phyloP scores from a whole-genome alignment of 306 rosid species.

The Fagus sylvatica region DNA sequence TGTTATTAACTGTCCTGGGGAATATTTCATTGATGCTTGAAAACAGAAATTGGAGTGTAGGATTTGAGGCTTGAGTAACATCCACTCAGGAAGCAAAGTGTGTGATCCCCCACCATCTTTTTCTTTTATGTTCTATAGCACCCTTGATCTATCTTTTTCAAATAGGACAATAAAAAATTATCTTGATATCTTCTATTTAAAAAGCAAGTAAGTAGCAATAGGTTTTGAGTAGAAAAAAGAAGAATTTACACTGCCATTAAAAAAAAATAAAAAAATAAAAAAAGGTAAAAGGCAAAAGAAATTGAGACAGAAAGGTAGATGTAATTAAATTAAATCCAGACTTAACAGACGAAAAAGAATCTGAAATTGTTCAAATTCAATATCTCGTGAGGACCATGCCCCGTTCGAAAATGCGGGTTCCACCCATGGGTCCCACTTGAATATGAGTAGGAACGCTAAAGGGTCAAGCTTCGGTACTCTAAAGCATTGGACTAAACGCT shows the following conservation, averaged over 20 bases:
- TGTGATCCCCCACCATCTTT: conserved; percentile 17
- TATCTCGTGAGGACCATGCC: no score
- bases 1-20: not conserved
- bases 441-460: no score
- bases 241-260: not conserved
- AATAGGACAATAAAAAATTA: not conserved
- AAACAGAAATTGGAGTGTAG: not conserved
- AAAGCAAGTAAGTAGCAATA: not conserved
- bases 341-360: no score
- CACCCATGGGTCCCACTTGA: no score
- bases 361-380: no score
- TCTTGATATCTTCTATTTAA: not conserved
- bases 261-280: not conserved
- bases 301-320: not conserved
- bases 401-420: no score
- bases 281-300: no score
- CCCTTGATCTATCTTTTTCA: not conserved
- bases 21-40: not conserved
- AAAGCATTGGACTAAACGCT: no score
- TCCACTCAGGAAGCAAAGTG: conserved; percentile 28
- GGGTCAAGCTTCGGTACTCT: no score
- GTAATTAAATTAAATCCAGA: no score
- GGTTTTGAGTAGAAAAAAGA: conserved; percentile 18
- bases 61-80: conserved; percentile 12
- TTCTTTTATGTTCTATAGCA: not conserved